Percentiles rank a stretch among this genome's conserved stretches.
These are phyloP conservation scores for Aureobasidium pullulans DNA, from an alignment of 2,329 filamentous ascomycete species.

Conservation along the genomic window DNA sequence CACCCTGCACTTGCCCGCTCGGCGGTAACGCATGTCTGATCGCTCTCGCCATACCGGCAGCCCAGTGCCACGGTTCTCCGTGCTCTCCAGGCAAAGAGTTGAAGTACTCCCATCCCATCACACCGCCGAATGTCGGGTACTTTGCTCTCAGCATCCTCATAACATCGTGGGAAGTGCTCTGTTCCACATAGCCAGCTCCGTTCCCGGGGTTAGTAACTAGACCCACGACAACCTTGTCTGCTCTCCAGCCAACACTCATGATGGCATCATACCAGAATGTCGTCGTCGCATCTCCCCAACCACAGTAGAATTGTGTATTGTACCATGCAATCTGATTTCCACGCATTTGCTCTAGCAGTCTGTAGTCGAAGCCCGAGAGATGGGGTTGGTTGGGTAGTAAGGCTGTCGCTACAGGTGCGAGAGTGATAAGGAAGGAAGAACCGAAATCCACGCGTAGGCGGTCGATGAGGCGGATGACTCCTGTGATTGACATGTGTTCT, in stretches of 20 bases:
- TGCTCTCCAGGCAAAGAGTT: constrained; percentile 63
- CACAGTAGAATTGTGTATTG: constrained; percentile 89
- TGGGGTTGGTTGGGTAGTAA: constrained; percentile 51
- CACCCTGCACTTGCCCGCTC: constrained; percentile 13
- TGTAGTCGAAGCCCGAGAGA: constrained; percentile 77
- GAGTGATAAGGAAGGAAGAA: constrained; percentile 62
- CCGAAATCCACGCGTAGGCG: constrained; percentile 58
- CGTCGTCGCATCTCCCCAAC: constrained; percentile 63
- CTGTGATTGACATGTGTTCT: constrained; percentile 62
- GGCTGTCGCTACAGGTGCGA: constrained; percentile 75
- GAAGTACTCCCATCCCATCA: constrained; percentile 96
- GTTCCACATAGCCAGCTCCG: constrained; percentile 55
- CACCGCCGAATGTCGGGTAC: constrained; percentile 69
- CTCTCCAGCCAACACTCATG: constrained; percentile 59
- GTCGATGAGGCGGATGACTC: constrained; percentile 47
- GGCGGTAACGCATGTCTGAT: constrained; percentile 28
- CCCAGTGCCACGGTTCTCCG: constrained; percentile 69
- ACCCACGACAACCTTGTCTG: constrained; percentile 69
- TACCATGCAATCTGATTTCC: constrained; percentile 71
- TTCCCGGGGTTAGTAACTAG: constrained; percentile 73
- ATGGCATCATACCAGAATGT: constrained; percentile 47
- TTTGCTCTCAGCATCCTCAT: constrained; percentile 50
- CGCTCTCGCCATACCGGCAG: constrained; percentile 52
- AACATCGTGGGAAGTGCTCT: constrained; percentile 50
- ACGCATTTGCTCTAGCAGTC: constrained; percentile 60